Conservation (phyloP, 1,284 basidiomycete genomes). For the Apiotrichum montevideense region DNA sequence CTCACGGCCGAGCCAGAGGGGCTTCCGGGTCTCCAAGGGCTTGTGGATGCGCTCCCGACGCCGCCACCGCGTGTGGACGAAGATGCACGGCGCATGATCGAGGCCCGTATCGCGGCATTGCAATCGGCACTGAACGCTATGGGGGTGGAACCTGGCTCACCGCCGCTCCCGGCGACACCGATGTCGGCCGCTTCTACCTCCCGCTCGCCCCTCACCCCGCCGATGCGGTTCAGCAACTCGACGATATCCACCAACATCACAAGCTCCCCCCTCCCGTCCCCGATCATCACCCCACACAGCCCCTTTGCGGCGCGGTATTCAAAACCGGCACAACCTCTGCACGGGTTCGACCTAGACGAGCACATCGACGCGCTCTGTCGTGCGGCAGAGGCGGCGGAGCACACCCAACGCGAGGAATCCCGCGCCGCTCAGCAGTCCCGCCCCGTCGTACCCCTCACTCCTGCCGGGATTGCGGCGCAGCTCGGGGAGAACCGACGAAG, state of each 20-base stretch:
- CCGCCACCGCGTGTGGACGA: conserved; percentile 1
- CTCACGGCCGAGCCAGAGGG: not conserved
- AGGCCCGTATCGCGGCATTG: conserved; percentile 17
- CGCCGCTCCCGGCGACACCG: not conserved
- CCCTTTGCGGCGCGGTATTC: no score
- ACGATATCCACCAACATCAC: not conserved
- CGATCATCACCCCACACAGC: no score
- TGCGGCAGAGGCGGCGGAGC: not conserved
- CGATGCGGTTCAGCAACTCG: not conserved
- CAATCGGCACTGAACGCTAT: conserved; percentile 2
- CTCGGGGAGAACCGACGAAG: not conserved
- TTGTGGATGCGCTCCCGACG: not conserved
- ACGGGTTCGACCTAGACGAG: not conserved
- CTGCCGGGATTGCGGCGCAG: no score
- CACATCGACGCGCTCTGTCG: not conserved
- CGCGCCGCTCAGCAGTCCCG: no score
- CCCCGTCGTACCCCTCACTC: no score
- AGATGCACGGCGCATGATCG: conserved; percentile 18
- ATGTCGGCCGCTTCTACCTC: not conserved
- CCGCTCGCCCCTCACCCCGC: not conserved
- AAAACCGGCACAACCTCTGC: no score
- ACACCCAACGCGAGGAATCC: no score
- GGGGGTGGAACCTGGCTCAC: conserved; percentile 1
- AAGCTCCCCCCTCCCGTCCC: no score
- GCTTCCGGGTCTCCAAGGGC: not conserved